Percentiles rank a stretch among this genome's conserved stretches.
Evolutionary conservation across 2,329 filamentous ascomycete species (phyloP).

Genomic region (Trichoderma sp.): DNA sequence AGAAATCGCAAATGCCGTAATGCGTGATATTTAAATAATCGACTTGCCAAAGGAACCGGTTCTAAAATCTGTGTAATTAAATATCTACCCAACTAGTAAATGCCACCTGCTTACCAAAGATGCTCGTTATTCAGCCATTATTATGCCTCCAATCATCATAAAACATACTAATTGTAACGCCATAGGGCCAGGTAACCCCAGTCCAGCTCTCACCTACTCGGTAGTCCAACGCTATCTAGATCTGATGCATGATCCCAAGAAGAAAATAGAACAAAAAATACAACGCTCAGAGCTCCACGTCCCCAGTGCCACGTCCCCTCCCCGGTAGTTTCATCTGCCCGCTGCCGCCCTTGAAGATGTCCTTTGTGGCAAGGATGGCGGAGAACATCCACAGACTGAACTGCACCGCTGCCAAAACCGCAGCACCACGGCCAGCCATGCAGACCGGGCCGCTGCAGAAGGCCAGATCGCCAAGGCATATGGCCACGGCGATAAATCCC

Average conservation of each 20-base stretch:
- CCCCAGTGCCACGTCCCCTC: not conserved
- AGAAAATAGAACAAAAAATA: not conserved
- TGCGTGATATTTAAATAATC: not conserved
- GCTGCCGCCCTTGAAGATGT: conserved; percentile 32
- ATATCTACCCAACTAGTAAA: not conserved
- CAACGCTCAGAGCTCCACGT: not conserved
- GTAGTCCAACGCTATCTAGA: not conserved
- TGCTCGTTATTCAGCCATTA: not conserved
- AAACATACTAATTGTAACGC: not conserved
- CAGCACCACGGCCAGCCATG: conserved; percentile 56
- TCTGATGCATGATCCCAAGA: not conserved
- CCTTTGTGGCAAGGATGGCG: conserved; percentile 50
- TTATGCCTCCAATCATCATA: not conserved
- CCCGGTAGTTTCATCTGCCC: conserved; percentile 1
- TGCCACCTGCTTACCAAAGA: not conserved
- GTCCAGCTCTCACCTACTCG: not conserved
- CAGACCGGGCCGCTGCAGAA: conserved; percentile 64
- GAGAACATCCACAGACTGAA: conserved; percentile 59
- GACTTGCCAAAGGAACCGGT: not conserved
- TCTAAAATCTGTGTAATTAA: not conserved
- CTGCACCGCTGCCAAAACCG: conserved; percentile 57
- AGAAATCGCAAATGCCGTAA: not conserved
- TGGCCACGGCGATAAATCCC: conserved; percentile 61
- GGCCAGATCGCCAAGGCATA: conserved; percentile 58
- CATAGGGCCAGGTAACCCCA: not conserved